These are phyloP conservation scores for Myxozyma neotropica DNA, from an alignment of 805 yeast species.

Conservation along the genomic window DNA sequence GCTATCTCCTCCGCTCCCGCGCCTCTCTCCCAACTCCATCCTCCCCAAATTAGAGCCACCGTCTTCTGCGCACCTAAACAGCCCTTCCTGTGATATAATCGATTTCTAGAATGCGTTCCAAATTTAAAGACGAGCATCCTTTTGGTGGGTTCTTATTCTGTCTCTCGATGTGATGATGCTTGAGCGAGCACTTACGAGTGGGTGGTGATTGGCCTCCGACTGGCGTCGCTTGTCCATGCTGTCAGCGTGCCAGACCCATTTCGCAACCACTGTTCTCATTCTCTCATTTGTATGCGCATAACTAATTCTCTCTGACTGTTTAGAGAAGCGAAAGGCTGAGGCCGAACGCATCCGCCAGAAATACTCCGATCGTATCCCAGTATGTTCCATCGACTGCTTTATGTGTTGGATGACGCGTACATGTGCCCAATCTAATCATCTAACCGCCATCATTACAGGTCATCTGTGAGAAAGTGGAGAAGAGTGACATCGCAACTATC, in stretches of 20 bases:
- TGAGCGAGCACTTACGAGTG: neutral
- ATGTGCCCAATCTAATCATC: neutral
- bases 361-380: conserved; percentile 92
- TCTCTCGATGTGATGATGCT: neutral
- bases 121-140: conserved; percentile 93
- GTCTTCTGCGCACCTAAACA: neutral
- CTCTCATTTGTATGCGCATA: neutral
- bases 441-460: conserved; percentile 39
- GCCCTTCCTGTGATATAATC: neutral
- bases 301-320: neutral
- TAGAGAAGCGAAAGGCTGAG: conserved; percentile 92
- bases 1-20: neutral
- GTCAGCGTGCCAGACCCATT: no score
- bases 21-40: neutral
- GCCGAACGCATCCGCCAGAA: conserved; percentile 86
- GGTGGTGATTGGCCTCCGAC: neutral
- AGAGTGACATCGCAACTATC: conserved; percentile 91
- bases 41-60: neutral
- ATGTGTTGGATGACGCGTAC: neutral
- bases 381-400: conserved; percentile 11
- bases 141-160: conserved; percentile 61
- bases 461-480: conserved; percentile 96
- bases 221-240: neutral
- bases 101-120: conserved; percentile 67
- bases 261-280: neutral